These are phyloP conservation scores for Dictyostelium citrinum DNA, from an alignment of 78 protist species.

Conservation along the genomic window DNA sequence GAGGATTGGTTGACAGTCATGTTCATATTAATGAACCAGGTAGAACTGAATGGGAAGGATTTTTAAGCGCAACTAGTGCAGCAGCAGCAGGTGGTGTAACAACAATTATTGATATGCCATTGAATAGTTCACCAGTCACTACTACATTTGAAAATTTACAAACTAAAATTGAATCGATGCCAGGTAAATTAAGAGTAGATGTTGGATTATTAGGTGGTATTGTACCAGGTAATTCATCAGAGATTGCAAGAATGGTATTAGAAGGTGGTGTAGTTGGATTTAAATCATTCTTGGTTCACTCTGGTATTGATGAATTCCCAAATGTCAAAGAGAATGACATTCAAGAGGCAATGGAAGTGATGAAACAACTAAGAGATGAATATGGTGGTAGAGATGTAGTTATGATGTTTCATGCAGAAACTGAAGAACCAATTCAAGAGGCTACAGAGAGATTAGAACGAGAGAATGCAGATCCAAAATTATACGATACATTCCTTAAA, in stretches of 20 bases:
- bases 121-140: conserved; percentile 68
- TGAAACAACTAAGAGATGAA: background rate
- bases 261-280: conserved; percentile 76
- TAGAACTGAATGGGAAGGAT: conserved; percentile 80
- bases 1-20: conserved; percentile 78
- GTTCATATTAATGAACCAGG: conserved; percentile 84
- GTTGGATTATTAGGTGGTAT: conserved; percentile 78
- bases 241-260: conserved; percentile 31
- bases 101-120: conserved; percentile 80
- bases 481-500: conserved; percentile 40
- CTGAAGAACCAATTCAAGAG: conserved; percentile 25
- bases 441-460: background rate
- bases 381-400: conserved; percentile 42
- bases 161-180: conserved; percentile 29
- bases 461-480: conserved; percentile 10
- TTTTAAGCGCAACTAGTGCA: conserved; percentile 57
- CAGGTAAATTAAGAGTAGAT: conserved; percentile 36
- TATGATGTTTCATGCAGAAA: conserved; percentile 78
- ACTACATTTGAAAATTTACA: conserved; percentile 20
- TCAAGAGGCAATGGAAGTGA: conserved; percentile 29
- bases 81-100: conserved; percentile 88
- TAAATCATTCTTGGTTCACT: conserved; percentile 44
- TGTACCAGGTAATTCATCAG: conserved; percentile 12
- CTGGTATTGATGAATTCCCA: conserved; percentile 58
- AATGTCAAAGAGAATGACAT: background rate